These are phyloP conservation scores for Candida takata DNA, from an alignment of 805 yeast genomes.

Conservation along the genomic window DNA sequence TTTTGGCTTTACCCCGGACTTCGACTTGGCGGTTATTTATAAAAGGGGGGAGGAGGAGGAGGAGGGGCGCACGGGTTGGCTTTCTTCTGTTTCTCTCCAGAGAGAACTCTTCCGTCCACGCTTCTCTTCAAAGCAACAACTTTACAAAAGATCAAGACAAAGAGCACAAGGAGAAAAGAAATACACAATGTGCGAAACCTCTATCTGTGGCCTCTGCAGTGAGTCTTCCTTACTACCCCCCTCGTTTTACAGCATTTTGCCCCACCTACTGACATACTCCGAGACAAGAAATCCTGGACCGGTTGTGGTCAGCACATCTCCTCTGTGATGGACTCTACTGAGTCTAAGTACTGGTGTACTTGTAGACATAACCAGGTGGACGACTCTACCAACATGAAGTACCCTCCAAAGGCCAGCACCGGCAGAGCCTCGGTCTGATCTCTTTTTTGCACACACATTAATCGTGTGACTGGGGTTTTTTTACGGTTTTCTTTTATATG, in stretches of 20 bases:
- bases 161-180: no score
- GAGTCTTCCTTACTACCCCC: constrained; percentile 4
- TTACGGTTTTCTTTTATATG: no score
- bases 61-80: no score
- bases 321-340: constrained; percentile 48
- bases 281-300: constrained; percentile 51
- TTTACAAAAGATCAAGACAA: no score
- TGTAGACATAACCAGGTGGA: constrained; percentile 33
- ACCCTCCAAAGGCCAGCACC: constrained; percentile 60
- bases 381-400: constrained; percentile 31
- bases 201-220: constrained; percentile 24
- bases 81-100: no score
- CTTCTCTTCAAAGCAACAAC: no score
- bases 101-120: no score
- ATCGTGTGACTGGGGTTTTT: no score
- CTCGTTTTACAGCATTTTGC: no score
- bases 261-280: constrained; percentile 2
- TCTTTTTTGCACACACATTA: not conserved
- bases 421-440: constrained; percentile 37
- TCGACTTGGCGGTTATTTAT: no score
- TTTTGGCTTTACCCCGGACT: no score
- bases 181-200: constrained; percentile 22
- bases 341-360: constrained; percentile 39
- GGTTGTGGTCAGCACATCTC: constrained; percentile 55
- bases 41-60: no score